phyloP scores from a whole-genome alignment of 2,329 filamentous ascomycete species.

The Aureobasidium sp. region DNA sequence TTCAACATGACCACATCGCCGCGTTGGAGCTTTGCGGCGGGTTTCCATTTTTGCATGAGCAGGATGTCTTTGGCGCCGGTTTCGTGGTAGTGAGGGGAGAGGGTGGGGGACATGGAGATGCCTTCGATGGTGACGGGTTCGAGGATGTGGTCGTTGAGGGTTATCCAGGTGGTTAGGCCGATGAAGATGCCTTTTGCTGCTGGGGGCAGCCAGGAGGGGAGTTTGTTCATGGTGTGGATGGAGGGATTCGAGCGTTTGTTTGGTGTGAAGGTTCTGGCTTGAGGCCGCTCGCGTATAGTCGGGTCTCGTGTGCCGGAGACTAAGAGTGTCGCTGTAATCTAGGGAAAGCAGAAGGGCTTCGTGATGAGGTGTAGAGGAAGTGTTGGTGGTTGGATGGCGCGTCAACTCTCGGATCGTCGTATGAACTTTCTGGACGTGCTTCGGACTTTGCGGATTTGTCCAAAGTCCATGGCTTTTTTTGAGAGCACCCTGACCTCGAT shows the following conservation, averaged over 20 bases:
- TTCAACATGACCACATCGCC: conserved; percentile 39
- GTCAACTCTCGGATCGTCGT: not conserved
- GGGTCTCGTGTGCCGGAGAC: not conserved
- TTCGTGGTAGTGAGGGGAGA: conserved; percentile 33
- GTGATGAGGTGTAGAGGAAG: not conserved
- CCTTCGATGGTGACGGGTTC: conserved; percentile 32
- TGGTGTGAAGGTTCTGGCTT: not conserved
- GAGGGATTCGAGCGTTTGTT: not conserved
- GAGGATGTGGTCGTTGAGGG: conserved; percentile 34
- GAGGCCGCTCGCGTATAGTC: not conserved
- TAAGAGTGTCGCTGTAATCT: not conserved
- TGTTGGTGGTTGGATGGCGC: not conserved
- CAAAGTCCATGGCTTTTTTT: not conserved
- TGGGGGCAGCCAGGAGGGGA: not conserved
- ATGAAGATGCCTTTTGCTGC: not conserved
- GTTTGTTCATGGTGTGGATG: not conserved
- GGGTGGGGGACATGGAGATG: conserved; percentile 37
- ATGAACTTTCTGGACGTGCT: not conserved
- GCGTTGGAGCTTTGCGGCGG: conserved; percentile 24
- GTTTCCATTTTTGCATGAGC: conserved; percentile 27
- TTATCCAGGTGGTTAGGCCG: conserved; percentile 17
- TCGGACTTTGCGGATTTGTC: conserved; percentile 1
- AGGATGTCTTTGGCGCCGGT: conserved; percentile 32
- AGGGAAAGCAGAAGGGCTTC: not conserved
- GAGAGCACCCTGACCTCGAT: not conserved